Percentiles rank a stretch among this genome's conserved stretches.
Evolutionary conservation across 331 rosid genomes (phyloP).

Genomic region (Pyrus hybrid): DNA sequence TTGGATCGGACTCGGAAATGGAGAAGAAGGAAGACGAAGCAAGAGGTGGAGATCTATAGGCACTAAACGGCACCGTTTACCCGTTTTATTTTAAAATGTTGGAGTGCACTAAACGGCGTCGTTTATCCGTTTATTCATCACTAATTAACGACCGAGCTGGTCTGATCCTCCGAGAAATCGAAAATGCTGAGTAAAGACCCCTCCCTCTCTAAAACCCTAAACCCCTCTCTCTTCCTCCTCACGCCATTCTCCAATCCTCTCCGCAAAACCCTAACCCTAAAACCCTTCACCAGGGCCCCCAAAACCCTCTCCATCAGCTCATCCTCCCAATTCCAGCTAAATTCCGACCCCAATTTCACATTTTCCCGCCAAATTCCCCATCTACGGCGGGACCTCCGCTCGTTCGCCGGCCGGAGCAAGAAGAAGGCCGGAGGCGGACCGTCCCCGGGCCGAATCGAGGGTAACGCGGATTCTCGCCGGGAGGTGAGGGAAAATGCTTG

Average conservation of each 20-base stretch:
- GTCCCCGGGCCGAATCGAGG: constrained; percentile 53
- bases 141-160: not conserved
- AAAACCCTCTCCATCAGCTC: constrained; percentile 21
- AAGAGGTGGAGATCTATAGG: not conserved
- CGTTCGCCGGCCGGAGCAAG: constrained; percentile 63
- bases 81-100: too few species aligned
- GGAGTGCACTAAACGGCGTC: too few species aligned
- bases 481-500: constrained; percentile 44
- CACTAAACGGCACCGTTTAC: not conserved
- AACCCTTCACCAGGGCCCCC: constrained; percentile 6
- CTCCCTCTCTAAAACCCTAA: constrained; percentile 31
- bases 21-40: not conserved
- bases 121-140: not conserved
- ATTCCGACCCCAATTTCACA: constrained; percentile 2
- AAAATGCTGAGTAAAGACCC: constrained; percentile 6
- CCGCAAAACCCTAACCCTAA: constrained; percentile 24
- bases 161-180: not conserved
- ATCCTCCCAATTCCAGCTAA: not conserved
- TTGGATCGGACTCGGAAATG: not conserved
- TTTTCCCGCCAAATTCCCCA: constrained; percentile 4
- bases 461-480: constrained; percentile 49
- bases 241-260: constrained; percentile 40
- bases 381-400: constrained; percentile 24
- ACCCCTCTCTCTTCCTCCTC: constrained; percentile 39
- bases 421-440: constrained; percentile 39